Conservation (phyloP, 164 flowering plant species). For the Nymphaea thermarum region DNA sequence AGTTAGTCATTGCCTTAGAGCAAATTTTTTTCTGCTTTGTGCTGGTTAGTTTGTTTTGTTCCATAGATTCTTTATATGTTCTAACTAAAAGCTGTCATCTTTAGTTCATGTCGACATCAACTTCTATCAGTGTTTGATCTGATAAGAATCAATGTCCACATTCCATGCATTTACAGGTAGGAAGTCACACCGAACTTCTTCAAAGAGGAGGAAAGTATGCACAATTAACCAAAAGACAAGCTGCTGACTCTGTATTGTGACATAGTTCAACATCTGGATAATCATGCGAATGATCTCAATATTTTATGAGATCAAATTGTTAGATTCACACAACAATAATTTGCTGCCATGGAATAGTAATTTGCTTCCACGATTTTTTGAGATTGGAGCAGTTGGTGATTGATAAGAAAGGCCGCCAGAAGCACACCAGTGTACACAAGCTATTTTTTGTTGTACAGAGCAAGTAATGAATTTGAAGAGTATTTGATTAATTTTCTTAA, state of each 20-base stretch:
- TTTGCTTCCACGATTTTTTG: not conserved
- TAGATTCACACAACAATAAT: too few species aligned
- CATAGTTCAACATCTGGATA: not conserved
- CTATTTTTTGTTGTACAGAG: not conserved
- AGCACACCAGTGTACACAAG: not conserved
- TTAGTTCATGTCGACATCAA: not conserved
- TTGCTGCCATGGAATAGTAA: too few species aligned
- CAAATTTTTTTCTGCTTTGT: too few species aligned
- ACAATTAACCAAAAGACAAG: slow-evolving; percentile 57
- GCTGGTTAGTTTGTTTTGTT: too few species aligned
- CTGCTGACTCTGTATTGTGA: slow-evolving; percentile 26
- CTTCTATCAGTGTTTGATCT: too few species aligned
- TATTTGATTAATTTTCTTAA: not conserved
- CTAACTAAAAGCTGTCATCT: too few species aligned
- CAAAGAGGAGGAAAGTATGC: slow-evolving; percentile 64
- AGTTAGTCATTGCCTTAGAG: too few species aligned
- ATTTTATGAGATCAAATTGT: too few species aligned
- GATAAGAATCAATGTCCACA: not conserved
- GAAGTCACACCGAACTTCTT: slow-evolving; percentile 64
- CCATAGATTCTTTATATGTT: too few species aligned
- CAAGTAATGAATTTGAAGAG: not conserved
- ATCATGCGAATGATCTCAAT: not conserved
- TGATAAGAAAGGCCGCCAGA: not conserved
- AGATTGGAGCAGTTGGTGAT: not conserved
- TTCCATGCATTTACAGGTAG: slow-evolving; percentile 39